Conservation (phyloP, 2,329 filamentous ascomycete species). For the Phialophora tarda region DNA sequence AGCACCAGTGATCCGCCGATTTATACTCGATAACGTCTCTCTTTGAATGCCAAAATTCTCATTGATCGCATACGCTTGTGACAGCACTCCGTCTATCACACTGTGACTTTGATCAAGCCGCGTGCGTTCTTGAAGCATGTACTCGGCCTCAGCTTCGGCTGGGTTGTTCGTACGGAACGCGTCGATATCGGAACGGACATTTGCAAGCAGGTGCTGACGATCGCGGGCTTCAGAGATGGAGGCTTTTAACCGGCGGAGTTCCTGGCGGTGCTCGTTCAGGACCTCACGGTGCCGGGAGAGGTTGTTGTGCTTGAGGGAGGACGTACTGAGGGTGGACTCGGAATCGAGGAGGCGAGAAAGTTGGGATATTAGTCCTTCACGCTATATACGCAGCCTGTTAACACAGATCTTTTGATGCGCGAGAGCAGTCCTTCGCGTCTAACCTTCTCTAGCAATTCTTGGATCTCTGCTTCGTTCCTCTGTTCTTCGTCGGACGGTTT, state of each 20-base stretch:
- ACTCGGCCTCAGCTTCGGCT: constrained; percentile 84
- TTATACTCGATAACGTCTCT: constrained; percentile 86
- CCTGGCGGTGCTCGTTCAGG: constrained; percentile 81
- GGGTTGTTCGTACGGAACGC: constrained; percentile 84
- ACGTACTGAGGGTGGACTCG: constrained; percentile 82
- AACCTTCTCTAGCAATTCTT: constrained; percentile 84
- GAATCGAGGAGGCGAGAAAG: constrained; percentile 90
- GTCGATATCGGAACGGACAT: constrained; percentile 89
- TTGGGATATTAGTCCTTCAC: constrained; percentile 79
- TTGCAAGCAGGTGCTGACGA: constrained; percentile 85
- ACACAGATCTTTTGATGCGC: constrained; percentile 3
- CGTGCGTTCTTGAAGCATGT: constrained; percentile 90
- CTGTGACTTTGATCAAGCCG: constrained; percentile 88
- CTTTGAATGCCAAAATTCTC: constrained; percentile 87
- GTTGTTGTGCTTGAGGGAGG: constrained; percentile 96
- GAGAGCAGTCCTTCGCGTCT: constrained; percentile 15
- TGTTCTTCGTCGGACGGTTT: constrained; percentile 86
- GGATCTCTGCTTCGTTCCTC: constrained; percentile 77
- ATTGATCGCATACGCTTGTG: constrained; percentile 95
- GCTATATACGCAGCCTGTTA: constrained; percentile 56
- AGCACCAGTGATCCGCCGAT: constrained; percentile 84
- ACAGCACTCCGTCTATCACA: constrained; percentile 86
- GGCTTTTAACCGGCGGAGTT: constrained; percentile 75
- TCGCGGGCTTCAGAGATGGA: constrained; percentile 79
- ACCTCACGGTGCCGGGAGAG: constrained; percentile 89